These are phyloP conservation scores for Rhododendron griersonianum DNA, from an alignment of 148 eudicot species.

Conservation along the genomic window DNA sequence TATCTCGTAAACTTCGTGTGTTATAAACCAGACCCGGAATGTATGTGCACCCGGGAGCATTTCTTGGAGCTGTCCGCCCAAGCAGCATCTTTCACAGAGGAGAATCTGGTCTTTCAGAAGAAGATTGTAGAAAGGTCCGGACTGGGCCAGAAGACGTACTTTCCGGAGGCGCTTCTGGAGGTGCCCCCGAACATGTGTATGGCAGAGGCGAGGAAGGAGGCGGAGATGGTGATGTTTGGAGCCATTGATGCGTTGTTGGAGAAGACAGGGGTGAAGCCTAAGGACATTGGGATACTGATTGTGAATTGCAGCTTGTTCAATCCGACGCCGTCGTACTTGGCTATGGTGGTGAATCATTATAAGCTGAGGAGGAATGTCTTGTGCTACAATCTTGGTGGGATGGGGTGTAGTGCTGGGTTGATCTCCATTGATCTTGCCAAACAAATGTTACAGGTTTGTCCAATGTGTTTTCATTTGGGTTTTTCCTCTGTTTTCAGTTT, in stretches of 20 bases:
- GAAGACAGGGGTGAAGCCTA: conserved; percentile 32
- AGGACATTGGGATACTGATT: conserved; percentile 39
- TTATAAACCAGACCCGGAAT: conserved; percentile 30
- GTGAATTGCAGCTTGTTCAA: conserved; percentile 33
- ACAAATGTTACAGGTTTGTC: conserved; percentile 32
- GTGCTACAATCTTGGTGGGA: conserved; percentile 44
- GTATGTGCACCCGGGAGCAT: conserved; percentile 27
- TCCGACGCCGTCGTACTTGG: conserved; percentile 34
- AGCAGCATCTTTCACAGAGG: conserved; percentile 16
- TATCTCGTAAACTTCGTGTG: conserved; percentile 41
- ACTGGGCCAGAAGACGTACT: conserved; percentile 29
- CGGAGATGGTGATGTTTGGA: conserved; percentile 36
- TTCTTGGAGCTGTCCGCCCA: conserved; percentile 20
- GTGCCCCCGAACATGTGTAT: conserved; percentile 21
- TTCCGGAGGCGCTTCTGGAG: conserved; percentile 16
- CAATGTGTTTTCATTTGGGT: not conserved
- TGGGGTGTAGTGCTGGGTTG: conserved; percentile 50
- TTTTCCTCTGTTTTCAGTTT: too few species aligned
- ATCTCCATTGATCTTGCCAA: conserved; percentile 39
- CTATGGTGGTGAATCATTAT: conserved; percentile 38
- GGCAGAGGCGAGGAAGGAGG: conserved; percentile 31
- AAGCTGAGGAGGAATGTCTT: conserved; percentile 30
- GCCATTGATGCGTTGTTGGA: conserved; percentile 32
- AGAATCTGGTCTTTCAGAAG: conserved; percentile 28
- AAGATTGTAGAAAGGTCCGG: conserved; percentile 37